Base-by-base conservation (phyloP, 768 basidiomycete species). In the Leccinum boreale region DNA sequence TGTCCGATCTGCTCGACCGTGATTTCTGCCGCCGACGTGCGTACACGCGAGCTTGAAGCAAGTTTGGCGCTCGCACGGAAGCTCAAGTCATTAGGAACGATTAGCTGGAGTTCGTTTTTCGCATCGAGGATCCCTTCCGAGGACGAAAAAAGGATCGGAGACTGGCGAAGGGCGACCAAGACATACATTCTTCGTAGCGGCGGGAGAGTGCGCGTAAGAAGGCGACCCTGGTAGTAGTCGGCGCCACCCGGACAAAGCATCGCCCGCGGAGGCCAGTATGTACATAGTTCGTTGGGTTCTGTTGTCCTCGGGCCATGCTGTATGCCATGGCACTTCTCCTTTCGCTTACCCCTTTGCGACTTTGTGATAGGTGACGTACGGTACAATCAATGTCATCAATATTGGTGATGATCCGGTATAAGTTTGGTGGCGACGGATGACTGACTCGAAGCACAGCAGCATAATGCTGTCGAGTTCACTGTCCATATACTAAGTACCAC, bases 21-120 rank as follows among this genome's bases (percentile, higher is more conserved):
- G 26, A 55, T 64, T 28, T 67, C 67, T 24, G 59, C 55, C n/a
- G 59, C 67, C 4, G 60, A 66, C 14, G 75, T 80, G 6, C 77
- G 75, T 55, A 64, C 68, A 23, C 72, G 75, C 17, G 85, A 86
- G 61, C 73, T 85, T 2, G 64, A 73, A 23, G 83, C 80, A 7
- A 81, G 77, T 58, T 65, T 80, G 24, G 58, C 74, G 24, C 65
- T 87, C 24, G 81, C 78, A 3, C 72, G 68, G 55, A 71, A 72
- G 50, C 68, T 86, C 51, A 77, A 77, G 51, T 69, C 75, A 3
- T 56, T 86, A 14, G 64, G 71, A 53, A 76, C 69, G 1, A 70
- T 86, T 28, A 71, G 77, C 17, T 87, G 84, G 82, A 81, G 79
- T 55, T 79, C 84, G 0, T 80, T 79, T 60, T 80, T 82, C 59